Conservation (phyloP, 768 basidiomycete genomes). For the Leccinum uliginosum region DNA sequence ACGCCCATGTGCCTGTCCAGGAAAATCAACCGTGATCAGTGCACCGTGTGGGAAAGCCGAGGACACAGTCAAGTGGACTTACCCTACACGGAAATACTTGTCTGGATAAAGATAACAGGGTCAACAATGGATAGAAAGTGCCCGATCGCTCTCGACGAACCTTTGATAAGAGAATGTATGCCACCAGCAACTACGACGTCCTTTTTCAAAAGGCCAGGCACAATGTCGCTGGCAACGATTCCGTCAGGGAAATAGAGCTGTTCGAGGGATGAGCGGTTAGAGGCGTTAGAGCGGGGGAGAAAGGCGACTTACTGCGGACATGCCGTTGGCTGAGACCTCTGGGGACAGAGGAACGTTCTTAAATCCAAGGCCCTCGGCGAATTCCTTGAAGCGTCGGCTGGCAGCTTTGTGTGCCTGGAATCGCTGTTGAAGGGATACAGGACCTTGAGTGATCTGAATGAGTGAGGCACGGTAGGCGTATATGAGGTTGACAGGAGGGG, state of each 20-base stretch:
- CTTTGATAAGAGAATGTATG: constrained; percentile 78
- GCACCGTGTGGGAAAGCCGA: not conserved
- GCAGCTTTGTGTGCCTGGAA: constrained; percentile 71
- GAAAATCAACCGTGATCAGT: not conserved
- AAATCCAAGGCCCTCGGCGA: constrained; percentile 64
- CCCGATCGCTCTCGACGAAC: constrained; percentile 32
- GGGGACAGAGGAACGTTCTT: constrained; percentile 63
- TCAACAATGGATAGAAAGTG: constrained; percentile 6
- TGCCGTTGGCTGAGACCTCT: constrained; percentile 79
- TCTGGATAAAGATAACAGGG: constrained; percentile 36
- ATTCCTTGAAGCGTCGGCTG: constrained; percentile 63
- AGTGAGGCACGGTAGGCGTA: constrained; percentile 88
- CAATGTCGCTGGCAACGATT: constrained; percentile 65
- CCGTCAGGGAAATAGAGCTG: constrained; percentile 83
- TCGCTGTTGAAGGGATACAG: constrained; percentile 70
- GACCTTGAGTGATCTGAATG: constrained; percentile 56
- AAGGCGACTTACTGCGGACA: constrained; percentile 69
- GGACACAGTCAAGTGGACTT: constrained; percentile 19
- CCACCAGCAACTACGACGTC: constrained; percentile 86
- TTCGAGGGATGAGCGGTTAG: not conserved
- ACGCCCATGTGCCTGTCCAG: constrained; percentile 79
- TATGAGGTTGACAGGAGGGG: constrained; percentile 91
- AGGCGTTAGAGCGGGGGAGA: no score
- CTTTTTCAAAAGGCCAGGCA: constrained; percentile 68
- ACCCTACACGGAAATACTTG: constrained; percentile 91